Conservation (phyloP, 2,329 filamentous ascomycete species). For the Lecanicillium sp. region DNA sequence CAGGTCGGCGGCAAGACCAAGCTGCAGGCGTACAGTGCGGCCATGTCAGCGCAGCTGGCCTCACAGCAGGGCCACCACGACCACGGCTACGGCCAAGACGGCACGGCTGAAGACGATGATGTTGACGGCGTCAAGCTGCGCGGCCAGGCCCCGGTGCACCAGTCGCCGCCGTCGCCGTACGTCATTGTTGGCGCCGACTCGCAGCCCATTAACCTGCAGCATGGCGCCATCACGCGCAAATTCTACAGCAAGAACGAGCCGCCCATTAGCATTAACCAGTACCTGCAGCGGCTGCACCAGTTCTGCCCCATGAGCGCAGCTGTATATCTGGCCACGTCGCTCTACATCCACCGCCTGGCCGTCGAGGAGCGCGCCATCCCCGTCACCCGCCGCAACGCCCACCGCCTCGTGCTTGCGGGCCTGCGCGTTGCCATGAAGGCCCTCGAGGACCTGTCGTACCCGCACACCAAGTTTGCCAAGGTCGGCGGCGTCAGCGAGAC, state of each 20-base stretch:
- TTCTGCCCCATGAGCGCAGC: constrained; percentile 92
- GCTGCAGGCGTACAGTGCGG: constrained; percentile 19
- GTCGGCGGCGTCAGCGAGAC: constrained; percentile 80
- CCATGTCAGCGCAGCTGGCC: constrained; percentile 18
- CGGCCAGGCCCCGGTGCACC: constrained; percentile 19
- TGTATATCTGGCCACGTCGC: constrained; percentile 82
- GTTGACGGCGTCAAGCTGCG: constrained; percentile 50
- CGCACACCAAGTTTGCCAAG: constrained; percentile 73
- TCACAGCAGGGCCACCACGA: constrained; percentile 14
- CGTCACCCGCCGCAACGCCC: constrained; percentile 76
- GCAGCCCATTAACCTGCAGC: constrained; percentile 68
- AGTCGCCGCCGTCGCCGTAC: constrained; percentile 38
- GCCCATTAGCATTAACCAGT: constrained; percentile 74
- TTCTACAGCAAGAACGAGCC: constrained; percentile 89
- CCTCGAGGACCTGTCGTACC: constrained; percentile 84
- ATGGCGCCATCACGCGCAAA: constrained; percentile 78
- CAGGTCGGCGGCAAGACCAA: constrained; percentile 9
- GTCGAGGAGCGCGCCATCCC: constrained; percentile 70
- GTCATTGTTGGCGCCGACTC: constrained; percentile 60
- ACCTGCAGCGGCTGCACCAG: constrained; percentile 76
- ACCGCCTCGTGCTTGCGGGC: constrained; percentile 76
- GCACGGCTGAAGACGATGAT: constrained; percentile 17
- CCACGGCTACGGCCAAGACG: constrained; percentile 7
- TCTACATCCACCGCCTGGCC: constrained; percentile 79
- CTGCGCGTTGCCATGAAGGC: constrained; percentile 89